Conservation (phyloP, 2,329 filamentous ascomycete genomes). For the Truncatella angustata region DNA sequence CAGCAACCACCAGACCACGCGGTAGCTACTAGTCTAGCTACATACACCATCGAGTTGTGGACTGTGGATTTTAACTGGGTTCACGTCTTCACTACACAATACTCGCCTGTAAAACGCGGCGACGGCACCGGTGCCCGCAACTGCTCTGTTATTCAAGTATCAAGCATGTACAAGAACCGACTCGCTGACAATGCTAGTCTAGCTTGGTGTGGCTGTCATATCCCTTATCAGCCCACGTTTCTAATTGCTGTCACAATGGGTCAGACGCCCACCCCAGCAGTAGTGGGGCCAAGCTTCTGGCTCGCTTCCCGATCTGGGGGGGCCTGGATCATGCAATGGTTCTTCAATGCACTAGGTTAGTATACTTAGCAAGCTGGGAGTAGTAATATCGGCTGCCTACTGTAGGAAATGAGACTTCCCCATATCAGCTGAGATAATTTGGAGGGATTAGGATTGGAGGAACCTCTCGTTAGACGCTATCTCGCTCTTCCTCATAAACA, state of each 20-base stretch:
- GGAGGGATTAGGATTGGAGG: no score
- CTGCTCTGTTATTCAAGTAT: no score
- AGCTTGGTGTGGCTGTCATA: slow-evolving; percentile 18
- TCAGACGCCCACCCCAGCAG: not conserved
- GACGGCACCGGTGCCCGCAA: no score
- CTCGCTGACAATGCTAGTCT: not conserved
- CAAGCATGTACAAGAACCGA: no score
- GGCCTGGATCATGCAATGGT: not conserved
- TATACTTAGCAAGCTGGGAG: not conserved
- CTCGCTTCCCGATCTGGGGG: slow-evolving; percentile 5
- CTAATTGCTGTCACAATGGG: slow-evolving; percentile 3
- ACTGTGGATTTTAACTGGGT: not conserved
- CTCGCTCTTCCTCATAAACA: not conserved
- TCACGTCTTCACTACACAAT: not conserved
- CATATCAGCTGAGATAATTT: not conserved
- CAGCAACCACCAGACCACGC: not conserved
- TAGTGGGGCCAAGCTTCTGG: not conserved
- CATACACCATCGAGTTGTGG: no score
- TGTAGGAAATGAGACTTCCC: not conserved
- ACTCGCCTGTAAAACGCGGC: no score
- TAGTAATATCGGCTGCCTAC: not conserved
- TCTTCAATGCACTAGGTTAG: not conserved
- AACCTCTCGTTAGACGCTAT: no score
- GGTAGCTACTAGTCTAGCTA: not conserved
- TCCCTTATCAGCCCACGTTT: slow-evolving; percentile 26